phyloP scores from a whole-genome alignment of 2,329 filamentous ascomycete genomes.

The Falciphora oryzae region DNA sequence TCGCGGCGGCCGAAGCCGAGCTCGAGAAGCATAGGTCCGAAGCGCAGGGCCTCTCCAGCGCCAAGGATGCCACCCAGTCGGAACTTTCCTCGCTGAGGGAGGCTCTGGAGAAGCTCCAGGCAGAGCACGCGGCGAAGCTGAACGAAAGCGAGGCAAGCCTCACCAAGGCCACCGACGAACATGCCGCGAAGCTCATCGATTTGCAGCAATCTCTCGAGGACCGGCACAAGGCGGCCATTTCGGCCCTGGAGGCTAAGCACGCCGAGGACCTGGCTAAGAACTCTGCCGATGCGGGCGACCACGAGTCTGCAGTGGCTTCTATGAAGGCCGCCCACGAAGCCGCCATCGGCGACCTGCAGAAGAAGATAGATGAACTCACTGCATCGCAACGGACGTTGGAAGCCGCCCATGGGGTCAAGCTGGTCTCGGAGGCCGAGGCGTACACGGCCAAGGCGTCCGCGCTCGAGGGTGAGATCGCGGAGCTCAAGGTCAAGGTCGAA shows the following conservation, averaged over 20 bases:
- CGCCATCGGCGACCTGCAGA: constrained; percentile 43
- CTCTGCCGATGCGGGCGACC: constrained; percentile 36
- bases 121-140: constrained; percentile 33
- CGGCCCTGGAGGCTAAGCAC: constrained; percentile 48
- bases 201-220: constrained; percentile 43
- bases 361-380: constrained; percentile 47
- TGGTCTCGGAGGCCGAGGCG: constrained; percentile 39
- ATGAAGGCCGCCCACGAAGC: constrained; percentile 46
- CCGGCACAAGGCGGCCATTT: constrained; percentile 44
- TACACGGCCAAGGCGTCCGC: constrained; percentile 39
- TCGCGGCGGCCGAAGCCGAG: constrained; percentile 37
- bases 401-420: constrained; percentile 37
- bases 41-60: constrained; percentile 39
- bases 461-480: constrained; percentile 46
- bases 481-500: constrained; percentile 43
- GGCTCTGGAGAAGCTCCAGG: constrained; percentile 41
- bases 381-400: constrained; percentile 41
- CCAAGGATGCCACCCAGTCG: constrained; percentile 42
- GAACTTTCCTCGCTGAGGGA: constrained; percentile 44
- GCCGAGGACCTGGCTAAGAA: constrained; percentile 43
- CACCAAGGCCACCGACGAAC: constrained; percentile 38
- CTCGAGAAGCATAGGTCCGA: constrained; percentile 45
- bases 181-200: constrained; percentile 42
- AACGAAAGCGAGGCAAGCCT: constrained; percentile 32
- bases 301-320: constrained; percentile 44